A percentile compares a stretch with the other conserved stretches of the same genome.
phyloP scores from a whole-genome alignment of 129 eudicot species.

The Lactuca saligna region DNA sequence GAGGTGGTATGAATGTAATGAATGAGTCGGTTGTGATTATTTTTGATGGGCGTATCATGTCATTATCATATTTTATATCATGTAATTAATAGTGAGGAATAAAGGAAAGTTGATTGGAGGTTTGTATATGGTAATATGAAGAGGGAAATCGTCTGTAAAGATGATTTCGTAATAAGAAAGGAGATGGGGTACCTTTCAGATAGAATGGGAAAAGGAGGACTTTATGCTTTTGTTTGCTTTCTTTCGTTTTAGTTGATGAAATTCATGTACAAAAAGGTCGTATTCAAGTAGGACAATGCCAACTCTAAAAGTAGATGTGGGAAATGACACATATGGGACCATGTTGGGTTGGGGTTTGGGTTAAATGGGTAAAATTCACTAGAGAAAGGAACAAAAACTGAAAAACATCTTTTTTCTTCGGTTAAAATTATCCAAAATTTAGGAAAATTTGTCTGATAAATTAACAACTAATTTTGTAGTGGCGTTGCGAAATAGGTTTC shows the following conservation, averaged over 20 bases:
- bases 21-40: conserved; percentile 3
- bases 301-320: not conserved
- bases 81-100: conserved; percentile 31
- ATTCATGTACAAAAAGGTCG: not conserved
- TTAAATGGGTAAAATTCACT: not conserved
- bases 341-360: not conserved
- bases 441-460: too few relatives aligned
- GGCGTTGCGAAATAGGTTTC: too few relatives aligned
- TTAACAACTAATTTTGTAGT: too few relatives aligned
- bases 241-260: conserved; percentile 11
- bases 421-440: too few relatives aligned
- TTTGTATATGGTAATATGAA: conserved; percentile 21
- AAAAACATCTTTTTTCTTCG: too few relatives aligned
- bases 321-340: not conserved
- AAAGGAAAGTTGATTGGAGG: conserved; percentile 20
- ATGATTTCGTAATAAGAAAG: conserved; percentile 23
- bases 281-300: not conserved
- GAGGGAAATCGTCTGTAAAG: conserved; percentile 26
- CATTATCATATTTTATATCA: not conserved
- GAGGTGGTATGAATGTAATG: not conserved
- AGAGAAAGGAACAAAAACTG: too few relatives aligned
- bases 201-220: conserved; percentile 6
- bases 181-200: conserved; percentile 19
- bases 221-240: conserved; percentile 13
- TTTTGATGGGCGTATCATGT: conserved; percentile 6